Base-by-base conservation (phyloP, 768 basidiomycete species). In the Xerocomus spinulosus region DNA sequence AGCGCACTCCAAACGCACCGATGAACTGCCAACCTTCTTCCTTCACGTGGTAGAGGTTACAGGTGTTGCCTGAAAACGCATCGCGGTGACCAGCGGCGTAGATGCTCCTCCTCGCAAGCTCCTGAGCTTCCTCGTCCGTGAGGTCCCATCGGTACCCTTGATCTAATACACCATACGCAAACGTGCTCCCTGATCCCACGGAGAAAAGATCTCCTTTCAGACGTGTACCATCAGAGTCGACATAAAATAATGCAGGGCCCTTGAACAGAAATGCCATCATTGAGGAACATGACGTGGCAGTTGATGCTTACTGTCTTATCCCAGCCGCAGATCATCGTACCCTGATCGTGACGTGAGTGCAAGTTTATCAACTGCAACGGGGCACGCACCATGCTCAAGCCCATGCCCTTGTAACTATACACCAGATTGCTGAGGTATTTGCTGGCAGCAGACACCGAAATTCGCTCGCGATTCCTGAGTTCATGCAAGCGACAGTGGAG, bases 281-380 rank as follows among this genome's bases (percentile, higher is more conserved):
- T 41, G 24, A 46, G 9, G 42, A 41, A 38, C 10, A 36, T 38
- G 23, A 18, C 9, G 42, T n/a, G 21, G 18, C 44, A 28, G 26
- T 34, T 14, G 21, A 14, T 5, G 70, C 85, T 59, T 51, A 87
- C 89, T 12, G 94, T 97, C 75, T 98, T 98, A 72, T 99, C 96
- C 93, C 94, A 98, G 23, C 96, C 96, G 60, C 94, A 97, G 48
- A 99, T 94, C 96, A 98, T 99, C 0, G 96, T 99, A 42, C 96
- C 96, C 92, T 94, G 58, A 10, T 4, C 40, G 36, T 26, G 21
- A 10, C 38, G 9, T 56, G 35, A 52, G 44, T 35, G 38, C 24
- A 34, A n/a, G 42, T 9, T 38, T 30, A 23, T 32, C 24, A 38
- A n/a, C 50, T 32, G 18, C 18, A 42, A 41, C 36, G 42, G 40